Base-by-base conservation (phyloP, 306 rosid genomes). In the Ormosia emarginata region DNA sequence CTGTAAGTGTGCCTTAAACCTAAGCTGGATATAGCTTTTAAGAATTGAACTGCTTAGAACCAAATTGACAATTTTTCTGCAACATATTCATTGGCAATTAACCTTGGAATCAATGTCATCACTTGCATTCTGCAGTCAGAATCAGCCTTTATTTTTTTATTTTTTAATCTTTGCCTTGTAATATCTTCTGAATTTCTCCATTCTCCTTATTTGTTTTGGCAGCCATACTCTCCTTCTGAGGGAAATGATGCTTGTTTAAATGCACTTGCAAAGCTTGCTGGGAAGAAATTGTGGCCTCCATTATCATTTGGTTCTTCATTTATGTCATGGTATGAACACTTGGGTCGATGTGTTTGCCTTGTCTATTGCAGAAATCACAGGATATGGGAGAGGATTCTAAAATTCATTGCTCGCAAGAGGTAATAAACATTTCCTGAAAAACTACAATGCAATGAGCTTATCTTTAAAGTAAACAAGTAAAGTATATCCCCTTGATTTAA, bases 321-420 rank as follows among this genome's bases (percentile, higher is more conserved):
- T 24, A 90, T 93, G 97, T 90, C 98, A 49, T 91, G 98, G 98
- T 92, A 93, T 75, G 98, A 91, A 82, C 98, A 93, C 70, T 64
- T 93, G 71, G 93, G 97, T 70, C 91, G 97, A 78, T 86, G 88
- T 6, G 87, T 89, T 34, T 94, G 98, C 78, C 86, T 90, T 9
- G 5, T 93, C 57, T 44, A 84, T 46, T 94, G 97, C 89, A 90
- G 95, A 81, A 84, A 92, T 84, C 97, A 94, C 86, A 87, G 90
- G 84, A 40, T 69, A 30, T 91, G 93, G 97, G 98, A 94, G 79
- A 71, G 47, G 57, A 82, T 93, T 29, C 50, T 89, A 5, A 88
- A 87, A 81, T 77, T 87, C 77, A 17, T 89, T 52, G 79, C 87
- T 3, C 7, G 85, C 79, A 88, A 50, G 84, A 91, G 94, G 98